Base-by-base conservation (phyloP, 2,329 filamentous ascomycete genomes). In the Ploettnerulaceae sp. region DNA sequence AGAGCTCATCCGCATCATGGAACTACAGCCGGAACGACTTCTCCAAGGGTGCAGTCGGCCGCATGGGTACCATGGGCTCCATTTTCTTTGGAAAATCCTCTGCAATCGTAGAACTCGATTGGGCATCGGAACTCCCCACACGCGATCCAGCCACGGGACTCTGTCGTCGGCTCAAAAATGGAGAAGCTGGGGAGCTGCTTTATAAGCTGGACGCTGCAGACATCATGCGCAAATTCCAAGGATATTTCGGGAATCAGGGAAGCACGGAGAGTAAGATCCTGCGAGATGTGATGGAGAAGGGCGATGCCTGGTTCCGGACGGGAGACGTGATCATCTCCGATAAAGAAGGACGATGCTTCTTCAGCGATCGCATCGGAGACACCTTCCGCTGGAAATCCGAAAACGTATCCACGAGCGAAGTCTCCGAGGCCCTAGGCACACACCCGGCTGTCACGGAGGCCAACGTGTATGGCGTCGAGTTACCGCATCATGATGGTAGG, bases 301-400 rank as follows among this genome's bases (percentile, higher is more conserved):
- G 85, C 11, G 89, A 95, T 60, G 82, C 80, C 0, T 95, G 81
- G 73, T 94, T 89, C 71, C 80, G 88, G 18, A 84, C 86, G 0
- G 89, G 89, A n/a, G 89, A 95, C 59, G 74, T 93, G 14, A 69
- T 93, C 24, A 74, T 81, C n/a, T 77, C 75, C 68, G 84, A 89
- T 54, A 48, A 52, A 1, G 81, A 93, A 47, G 87, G 88, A 4
- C 72, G 82, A 2, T 77, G 82, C 63, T 93, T 76, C 70, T 95
- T 95, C 68, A 79, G 82, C 47, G 89, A 95, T 66, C 81, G 84
- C 37, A 83, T 89, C 51, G 84, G 84, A 45, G 84, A 89, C 61
- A 88, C 84, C 0, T 89, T 84, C 68, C 77, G 84, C 38, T 89
- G 84, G 84, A 88, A 93, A 69, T 82, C 81, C 40, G 86, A 91